A percentile compares a stretch with the other conserved stretches of the same genome.
Evolutionary conservation across 2,329 filamentous ascomycete genomes (phyloP).

Genomic region (Hypomyces rosellus): DNA sequence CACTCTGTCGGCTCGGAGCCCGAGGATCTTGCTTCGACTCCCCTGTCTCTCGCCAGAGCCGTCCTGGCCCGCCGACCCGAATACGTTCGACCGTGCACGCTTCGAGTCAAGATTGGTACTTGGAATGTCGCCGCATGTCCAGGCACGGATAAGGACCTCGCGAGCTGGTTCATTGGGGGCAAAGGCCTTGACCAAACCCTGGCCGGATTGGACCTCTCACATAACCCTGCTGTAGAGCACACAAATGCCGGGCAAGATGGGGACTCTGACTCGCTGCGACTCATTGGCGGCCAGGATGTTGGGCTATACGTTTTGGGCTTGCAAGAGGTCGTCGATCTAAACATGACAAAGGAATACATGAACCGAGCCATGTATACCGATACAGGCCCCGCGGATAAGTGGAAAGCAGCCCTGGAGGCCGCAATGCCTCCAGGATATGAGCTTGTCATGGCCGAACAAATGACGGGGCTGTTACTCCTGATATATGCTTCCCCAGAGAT

Average conservation of each 20-base stretch:
- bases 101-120: slow-evolving; percentile 83
- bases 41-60: slow-evolving; percentile 54
- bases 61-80: slow-evolving; percentile 70
- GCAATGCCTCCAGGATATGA: slow-evolving; percentile 72
- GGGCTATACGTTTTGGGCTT: slow-evolving; percentile 85
- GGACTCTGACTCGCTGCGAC: slow-evolving; percentile 27
- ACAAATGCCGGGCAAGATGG: slow-evolving; percentile 29
- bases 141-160: slow-evolving; percentile 81
- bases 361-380: slow-evolving; percentile 63
- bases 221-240: slow-evolving; percentile 31
- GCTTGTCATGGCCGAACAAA: slow-evolving; percentile 72
- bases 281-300: slow-evolving; percentile 61
- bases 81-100: slow-evolving; percentile 66
- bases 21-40: slow-evolving; percentile 39
- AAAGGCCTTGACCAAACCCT: slow-evolving; percentile 62
- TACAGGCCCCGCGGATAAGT: slow-evolving; percentile 63
- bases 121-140: slow-evolving; percentile 91
- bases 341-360: slow-evolving; percentile 71
- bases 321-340: slow-evolving; percentile 87
- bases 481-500: slow-evolving; percentile 79
- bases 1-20: slow-evolving; percentile 34
- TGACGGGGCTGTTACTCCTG: slow-evolving; percentile 77
- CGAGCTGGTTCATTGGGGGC: slow-evolving; percentile 78
- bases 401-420: slow-evolving; percentile 69
- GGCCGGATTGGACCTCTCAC: slow-evolving; percentile 44